phyloP scores from a whole-genome alignment of 2,329 filamentous ascomycete species.

The Zelopaecilomyces penicillatus region DNA sequence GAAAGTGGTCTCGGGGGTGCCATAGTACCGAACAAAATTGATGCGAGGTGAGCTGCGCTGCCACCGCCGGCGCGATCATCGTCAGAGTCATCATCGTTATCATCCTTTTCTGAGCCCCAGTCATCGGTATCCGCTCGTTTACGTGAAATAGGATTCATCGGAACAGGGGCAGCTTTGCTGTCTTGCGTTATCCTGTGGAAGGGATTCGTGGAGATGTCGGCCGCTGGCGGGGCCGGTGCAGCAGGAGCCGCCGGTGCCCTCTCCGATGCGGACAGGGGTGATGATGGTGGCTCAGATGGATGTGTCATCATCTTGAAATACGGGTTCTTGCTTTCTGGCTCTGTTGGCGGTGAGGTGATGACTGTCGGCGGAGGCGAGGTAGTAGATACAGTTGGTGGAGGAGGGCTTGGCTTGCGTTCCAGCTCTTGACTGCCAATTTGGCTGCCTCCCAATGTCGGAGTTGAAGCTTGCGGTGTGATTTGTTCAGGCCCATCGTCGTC shows the following conservation, averaged over 20 bases:
- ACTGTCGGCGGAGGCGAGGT: slow-evolving; percentile 40
- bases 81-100: slow-evolving; percentile 64
- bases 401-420: slow-evolving; percentile 43
- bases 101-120: slow-evolving; percentile 71
- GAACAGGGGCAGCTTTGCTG: slow-evolving; percentile 38
- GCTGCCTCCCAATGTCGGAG: slow-evolving; percentile 44
- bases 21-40: slow-evolving; percentile 95
- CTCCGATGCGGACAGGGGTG: slow-evolving; percentile 24
- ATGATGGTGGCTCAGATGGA: slow-evolving; percentile 43
- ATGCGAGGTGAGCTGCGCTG: slow-evolving; percentile 84
- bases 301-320: slow-evolving; percentile 87
- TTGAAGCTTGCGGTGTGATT: slow-evolving; percentile 54
- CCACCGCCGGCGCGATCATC: slow-evolving; percentile 72
- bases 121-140: slow-evolving; percentile 55
- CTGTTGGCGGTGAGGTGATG: slow-evolving; percentile 46
- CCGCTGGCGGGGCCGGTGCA: slow-evolving; percentile 29
- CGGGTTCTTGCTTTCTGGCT: slow-evolving; percentile 83
- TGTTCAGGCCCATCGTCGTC: slow-evolving; percentile 74
- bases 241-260: slow-evolving; percentile 36
- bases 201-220: slow-evolving; percentile 78
- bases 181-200: slow-evolving; percentile 81
- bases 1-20: slow-evolving; percentile 82
- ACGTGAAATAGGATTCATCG: slow-evolving; percentile 44
- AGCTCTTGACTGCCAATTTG: slow-evolving; percentile 46
- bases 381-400: slow-evolving; percentile 38